Evolutionary conservation across 352 stramenopile genomes (phyloP), one percentile per base, ranked within the genome.

Genomic region (Globisporangium megalacanthum): DNA sequence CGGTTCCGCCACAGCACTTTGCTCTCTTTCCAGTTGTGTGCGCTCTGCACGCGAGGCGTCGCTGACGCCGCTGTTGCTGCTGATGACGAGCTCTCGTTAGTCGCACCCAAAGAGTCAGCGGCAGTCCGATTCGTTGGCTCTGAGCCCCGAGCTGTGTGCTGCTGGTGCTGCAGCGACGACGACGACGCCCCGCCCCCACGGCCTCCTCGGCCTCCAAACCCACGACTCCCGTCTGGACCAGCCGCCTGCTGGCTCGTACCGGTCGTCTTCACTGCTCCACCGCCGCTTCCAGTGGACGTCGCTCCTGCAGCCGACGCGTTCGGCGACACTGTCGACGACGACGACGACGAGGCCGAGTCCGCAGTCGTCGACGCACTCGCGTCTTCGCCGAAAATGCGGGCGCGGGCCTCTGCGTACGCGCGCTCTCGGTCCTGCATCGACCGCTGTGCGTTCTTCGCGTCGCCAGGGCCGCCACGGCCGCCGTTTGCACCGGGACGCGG

Each of bases 1-100:
- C 91, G 87, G 74, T 98, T 98, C 22, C 94, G 85, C 77, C 90
- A 98, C 47, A 97, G 78, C 36, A 96, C 94, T 58, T 97, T 98
- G 60, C 73, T 93, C 60, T 94, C 79, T 57, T 92, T 93, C 86
- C 86, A 95, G 65, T 86, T 85, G 39, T 88, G 72, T 48, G 66
- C 54, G 39, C 52, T 64, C 52, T 64, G 58, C 36, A 42, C 51
- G 19, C 35, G 52, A 17, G 20, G 31, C 15, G 44, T 14, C 20
- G 49, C 5, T 22, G 15, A 19, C 29, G 15, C 13, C 8, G 15
- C 11, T 17, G n/a, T n/a, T 19, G 39, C 35, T 20, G 39, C 4
- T 13, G 48, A 39, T 5, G 41, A 42, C 2, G 41, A 20, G 19
- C n/a, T 35, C 22, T 61, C 46, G 17, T 31, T 6, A 3, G 4